Evolutionary conservation across 129 eudicot genomes (phyloP), one percentile per base, ranked within the genome.

Genomic region (Helianthus annuus): DNA sequence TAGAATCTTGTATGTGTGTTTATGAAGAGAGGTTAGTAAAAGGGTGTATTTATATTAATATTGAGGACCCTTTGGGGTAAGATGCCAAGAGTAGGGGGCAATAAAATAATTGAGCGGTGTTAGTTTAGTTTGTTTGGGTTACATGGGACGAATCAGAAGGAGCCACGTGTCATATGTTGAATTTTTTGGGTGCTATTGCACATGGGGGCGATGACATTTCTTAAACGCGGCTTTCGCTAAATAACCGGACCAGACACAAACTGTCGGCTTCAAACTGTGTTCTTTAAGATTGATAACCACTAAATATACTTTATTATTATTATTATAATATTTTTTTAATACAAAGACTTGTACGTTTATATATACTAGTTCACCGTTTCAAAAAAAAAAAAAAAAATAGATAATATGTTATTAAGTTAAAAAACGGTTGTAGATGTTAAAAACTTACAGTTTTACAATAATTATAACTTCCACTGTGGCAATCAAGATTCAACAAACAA

Each of bases 221-320:
- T 78, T 70, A 77, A 62, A 78, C 72, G 72, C 77, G 77, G 77
- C 66, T 77, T 78, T 63, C 24, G 67, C 81, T 70, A 70, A 78
- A 70, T 70, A 52, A 46, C 40, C 66, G 81, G 72, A 70, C 66
- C 77, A 63, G 49, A 78, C 57, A 70, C 61, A 59, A 53, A 62
- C n/a, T 63, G 81, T 78, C 81, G 81, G 72, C 77, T 52, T 48
- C 58, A 70, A 78, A 38, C 16, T 70, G 60, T 70, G 39, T 70
- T 78, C 44, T 78, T 77, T 45, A 62, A 61, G 66, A 62, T 66
- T 76, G 53, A 59, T 60, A 51, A 14, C 36, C 36, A n/a, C 13
- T 27, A 65, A 65, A 17, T 46, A 42, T 8, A 17, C 55, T 49
- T 49, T 53, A 49, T 11, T 14, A 12, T 19, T 19, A 19, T 19